phyloP scores from a whole-genome alignment of 2,329 filamentous ascomycete species.

The Venturia nashicola region DNA sequence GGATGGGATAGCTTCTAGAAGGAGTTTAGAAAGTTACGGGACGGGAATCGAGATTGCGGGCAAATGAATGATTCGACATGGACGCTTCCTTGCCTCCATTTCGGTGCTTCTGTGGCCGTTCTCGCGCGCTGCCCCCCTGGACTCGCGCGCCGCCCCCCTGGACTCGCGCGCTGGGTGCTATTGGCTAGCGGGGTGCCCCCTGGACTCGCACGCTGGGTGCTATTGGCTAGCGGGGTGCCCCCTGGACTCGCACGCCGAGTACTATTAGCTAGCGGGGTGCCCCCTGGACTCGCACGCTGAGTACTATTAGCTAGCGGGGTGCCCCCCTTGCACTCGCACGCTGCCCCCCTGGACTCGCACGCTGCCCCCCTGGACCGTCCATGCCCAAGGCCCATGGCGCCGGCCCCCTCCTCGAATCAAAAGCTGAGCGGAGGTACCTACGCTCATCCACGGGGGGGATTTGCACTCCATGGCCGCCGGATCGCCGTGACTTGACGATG shows the following conservation, averaged over 20 bases:
- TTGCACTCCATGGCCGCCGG: neutral
- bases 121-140: neutral
- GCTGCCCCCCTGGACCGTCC: neutral
- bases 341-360: too few relatives aligned
- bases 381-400: neutral
- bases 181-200: too few relatives aligned
- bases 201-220: too few relatives aligned
- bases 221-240: too few relatives aligned
- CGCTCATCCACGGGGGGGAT: neutral
- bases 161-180: too few relatives aligned
- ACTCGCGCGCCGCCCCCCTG: too few relatives aligned
- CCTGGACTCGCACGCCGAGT: too few relatives aligned
- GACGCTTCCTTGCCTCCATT: neutral
- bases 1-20: neutral
- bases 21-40: neutral
- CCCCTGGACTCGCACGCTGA: neutral
- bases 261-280: neutral
- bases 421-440: neutral
- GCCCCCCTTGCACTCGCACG: too few relatives aligned
- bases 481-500: neutral
- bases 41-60: neutral
- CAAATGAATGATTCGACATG: neutral
- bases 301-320: too few relatives aligned
- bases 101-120: neutral
- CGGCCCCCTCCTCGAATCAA: neutral